Percentiles rank a stretch among this genome's conserved stretches.
These are phyloP conservation scores for Lipomyces mesembrius DNA, from an alignment of 805 yeast species.

Conservation along the genomic window DNA sequence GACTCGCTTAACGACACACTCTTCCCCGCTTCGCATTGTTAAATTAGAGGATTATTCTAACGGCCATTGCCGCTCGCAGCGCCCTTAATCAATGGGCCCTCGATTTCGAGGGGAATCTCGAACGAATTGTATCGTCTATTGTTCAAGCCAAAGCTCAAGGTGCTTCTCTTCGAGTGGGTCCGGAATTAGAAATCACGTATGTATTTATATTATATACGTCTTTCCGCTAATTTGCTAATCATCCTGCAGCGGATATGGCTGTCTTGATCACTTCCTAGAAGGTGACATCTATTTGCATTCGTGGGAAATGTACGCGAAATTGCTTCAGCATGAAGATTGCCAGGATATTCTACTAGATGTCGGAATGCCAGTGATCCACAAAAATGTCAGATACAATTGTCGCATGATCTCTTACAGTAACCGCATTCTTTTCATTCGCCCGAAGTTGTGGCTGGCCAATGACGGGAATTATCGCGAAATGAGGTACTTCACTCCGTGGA, in stretches of 20 bases:
- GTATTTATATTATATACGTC: constrained; percentile 26
- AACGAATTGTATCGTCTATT: constrained; percentile 84
- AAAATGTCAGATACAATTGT: constrained; percentile 88
- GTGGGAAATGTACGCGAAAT: constrained; percentile 91
- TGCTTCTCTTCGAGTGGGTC: constrained; percentile 90
- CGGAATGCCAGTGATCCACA: constrained; percentile 93
- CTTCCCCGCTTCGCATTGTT: neutral
- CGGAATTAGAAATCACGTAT: constrained; percentile 91
- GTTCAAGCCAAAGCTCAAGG: constrained; percentile 71
- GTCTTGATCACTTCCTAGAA: constrained; percentile 91
- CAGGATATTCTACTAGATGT: constrained; percentile 81
- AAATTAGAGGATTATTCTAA: neutral
- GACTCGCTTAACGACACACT: neutral
- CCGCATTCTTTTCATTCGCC: constrained; percentile 80
- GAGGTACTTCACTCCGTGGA: constrained; percentile 97
- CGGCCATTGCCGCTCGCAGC: constrained; percentile 26
- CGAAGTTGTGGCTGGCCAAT: constrained; percentile 90
- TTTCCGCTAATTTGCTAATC: neutral
- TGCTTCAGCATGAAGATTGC: constrained; percentile 68
- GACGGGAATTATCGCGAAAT: constrained; percentile 98
- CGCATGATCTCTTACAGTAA: constrained; percentile 82
- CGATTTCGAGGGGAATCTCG: constrained; percentile 96
- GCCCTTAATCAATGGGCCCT: constrained; percentile 98
- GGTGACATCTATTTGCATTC: constrained; percentile 85
- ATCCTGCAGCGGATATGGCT: constrained; percentile 53